Evolutionary conservation across 2,329 filamentous ascomycete species (phyloP).

Genomic region (Onygena corvina): DNA sequence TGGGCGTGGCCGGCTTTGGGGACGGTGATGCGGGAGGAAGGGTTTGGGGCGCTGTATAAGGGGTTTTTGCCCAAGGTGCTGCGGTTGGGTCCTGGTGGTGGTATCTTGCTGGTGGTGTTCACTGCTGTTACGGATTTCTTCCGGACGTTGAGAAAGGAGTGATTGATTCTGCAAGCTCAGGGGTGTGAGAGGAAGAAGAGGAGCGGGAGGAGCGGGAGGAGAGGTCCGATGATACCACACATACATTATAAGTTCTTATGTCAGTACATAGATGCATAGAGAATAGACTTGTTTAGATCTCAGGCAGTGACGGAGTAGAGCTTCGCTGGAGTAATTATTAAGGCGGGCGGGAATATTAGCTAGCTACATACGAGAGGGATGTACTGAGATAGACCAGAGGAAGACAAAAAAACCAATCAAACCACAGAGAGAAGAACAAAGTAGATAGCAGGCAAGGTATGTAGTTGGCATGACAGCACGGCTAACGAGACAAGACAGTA

Average conservation of each 20-base stretch:
- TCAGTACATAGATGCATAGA: neutral
- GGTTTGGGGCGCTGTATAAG: constrained; percentile 87
- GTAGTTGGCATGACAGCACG: neutral
- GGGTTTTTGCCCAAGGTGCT: constrained; percentile 94
- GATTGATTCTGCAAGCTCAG: neutral
- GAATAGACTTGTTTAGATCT: neutral
- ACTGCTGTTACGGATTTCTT: constrained; percentile 62
- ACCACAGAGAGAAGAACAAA: too few species aligned
- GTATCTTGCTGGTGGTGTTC: constrained; percentile 43
- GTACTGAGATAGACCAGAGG: neutral
- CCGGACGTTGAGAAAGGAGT: constrained; percentile 44
- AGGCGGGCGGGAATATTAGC: neutral
- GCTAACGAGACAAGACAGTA: too few species aligned
- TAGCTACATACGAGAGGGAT: neutral
- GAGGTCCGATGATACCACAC: neutral
- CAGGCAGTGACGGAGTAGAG: neutral
- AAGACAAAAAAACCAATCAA: neutral
- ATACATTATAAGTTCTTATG: neutral
- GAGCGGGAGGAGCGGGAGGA: too few species aligned
- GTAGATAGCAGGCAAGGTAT: neutral
- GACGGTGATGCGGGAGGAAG: constrained; percentile 86
- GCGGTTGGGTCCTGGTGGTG: constrained; percentile 57
- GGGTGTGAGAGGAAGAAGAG: too few species aligned
- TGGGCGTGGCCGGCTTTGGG: constrained; percentile 86
- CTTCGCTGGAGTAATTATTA: neutral